phyloP scores from a whole-genome alignment of 1,139 yeast species.

The Lodderomyces beijingensis region DNA sequence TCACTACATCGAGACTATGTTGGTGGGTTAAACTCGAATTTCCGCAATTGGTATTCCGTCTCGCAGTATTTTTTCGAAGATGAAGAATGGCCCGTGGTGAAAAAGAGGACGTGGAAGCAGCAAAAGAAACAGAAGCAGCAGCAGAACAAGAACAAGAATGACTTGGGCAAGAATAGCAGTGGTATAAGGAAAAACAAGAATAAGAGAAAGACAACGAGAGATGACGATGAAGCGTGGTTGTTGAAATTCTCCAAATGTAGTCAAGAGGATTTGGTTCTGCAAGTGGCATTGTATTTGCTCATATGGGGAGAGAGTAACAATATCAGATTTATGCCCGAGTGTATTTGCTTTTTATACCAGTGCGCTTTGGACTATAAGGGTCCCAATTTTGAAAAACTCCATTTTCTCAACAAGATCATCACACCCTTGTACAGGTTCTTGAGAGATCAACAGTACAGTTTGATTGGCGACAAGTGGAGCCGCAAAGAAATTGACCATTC shows the following conservation, averaged over 20 bases:
- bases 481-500: conserved; percentile 64
- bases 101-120: conserved; percentile 2
- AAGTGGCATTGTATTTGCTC: conserved; percentile 31
- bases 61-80: conserved; percentile 18
- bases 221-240: conserved; percentile 13
- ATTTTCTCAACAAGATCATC: conserved; percentile 35
- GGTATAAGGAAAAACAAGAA: neutral
- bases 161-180: neutral
- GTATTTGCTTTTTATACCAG: conserved; percentile 36
- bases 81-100: conserved; percentile 10
- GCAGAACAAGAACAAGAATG: neutral
- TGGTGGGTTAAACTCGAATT: conserved; percentile 39
- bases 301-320: conserved; percentile 46
- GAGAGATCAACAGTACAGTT: conserved; percentile 39
- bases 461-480: conserved; percentile 35
- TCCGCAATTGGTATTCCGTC: conserved; percentile 39
- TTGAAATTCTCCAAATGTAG: conserved; percentile 24
- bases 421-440: conserved; percentile 44
- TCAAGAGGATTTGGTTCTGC: conserved; percentile 22
- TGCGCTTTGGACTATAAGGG: conserved; percentile 24
- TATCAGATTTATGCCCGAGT: conserved; percentile 40
- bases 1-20: conserved; percentile 40
- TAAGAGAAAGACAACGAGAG: conserved; percentile 7
- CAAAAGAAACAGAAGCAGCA: conserved; percentile 1
- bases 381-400: conserved; percentile 10